These are phyloP conservation scores for Aspergillus diversus DNA, from an alignment of 495 filamentous ascomycete genomes.

Conservation along the genomic window DNA sequence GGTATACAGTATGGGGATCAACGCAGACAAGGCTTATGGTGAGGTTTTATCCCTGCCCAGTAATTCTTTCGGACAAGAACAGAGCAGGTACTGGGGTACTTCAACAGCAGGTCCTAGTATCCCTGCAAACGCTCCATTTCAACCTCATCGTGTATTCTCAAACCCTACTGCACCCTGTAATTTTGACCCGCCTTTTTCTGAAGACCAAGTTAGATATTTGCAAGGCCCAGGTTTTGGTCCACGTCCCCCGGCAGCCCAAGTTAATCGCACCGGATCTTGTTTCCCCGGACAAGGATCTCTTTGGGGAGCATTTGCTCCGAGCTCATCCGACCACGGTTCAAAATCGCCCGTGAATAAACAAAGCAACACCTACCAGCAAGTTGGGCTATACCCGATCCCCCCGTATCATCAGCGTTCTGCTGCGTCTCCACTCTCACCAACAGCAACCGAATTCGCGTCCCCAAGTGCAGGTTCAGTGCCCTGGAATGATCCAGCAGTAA, in stretches of 20 bases:
- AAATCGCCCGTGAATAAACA: constrained; percentile 42
- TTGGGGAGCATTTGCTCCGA: constrained; percentile 42
- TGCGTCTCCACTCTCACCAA: constrained; percentile 81
- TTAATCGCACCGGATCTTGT: constrained; percentile 42
- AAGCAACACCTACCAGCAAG: constrained; percentile 44
- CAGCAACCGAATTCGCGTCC: constrained; percentile 77
- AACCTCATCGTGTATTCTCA: constrained; percentile 45
- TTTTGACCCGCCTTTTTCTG: constrained; percentile 32
- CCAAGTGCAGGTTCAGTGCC: constrained; percentile 42
- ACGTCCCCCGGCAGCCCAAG: constrained; percentile 44
- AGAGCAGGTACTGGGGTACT: constrained; percentile 38
- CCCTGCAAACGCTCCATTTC: constrained; percentile 27
- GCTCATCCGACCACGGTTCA: constrained; percentile 27
- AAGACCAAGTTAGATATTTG: constrained; percentile 38
- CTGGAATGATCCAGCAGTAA: constrained; percentile 56
- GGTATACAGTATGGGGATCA: constrained; percentile 29
- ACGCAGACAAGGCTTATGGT: constrained; percentile 35
- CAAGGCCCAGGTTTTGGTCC: constrained; percentile 37
- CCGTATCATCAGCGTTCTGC: constrained; percentile 72
- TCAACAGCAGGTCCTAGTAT: constrained; percentile 27
- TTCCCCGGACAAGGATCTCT: constrained; percentile 35
- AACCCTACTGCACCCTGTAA: constrained; percentile 38
- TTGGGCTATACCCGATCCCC: constrained; percentile 55
- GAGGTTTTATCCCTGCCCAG: constrained; percentile 31
- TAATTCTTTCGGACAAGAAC: constrained; percentile 32